Evolutionary conservation across 495 filamentous ascomycete species (phyloP), one percentile per base, ranked within the genome.

Genomic region (Talaromyces liani): DNA sequence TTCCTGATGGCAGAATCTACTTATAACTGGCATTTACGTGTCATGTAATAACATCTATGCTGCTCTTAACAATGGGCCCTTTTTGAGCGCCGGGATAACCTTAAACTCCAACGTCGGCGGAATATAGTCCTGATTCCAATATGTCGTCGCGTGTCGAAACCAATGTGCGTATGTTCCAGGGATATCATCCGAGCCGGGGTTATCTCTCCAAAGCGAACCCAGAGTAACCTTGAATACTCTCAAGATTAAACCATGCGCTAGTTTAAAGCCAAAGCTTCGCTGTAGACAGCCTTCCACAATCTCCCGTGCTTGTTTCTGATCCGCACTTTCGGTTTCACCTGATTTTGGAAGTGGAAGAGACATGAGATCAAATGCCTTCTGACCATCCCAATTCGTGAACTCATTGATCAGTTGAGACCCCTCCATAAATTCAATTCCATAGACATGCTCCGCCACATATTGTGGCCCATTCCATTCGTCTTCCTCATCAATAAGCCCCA

Each of bases 331-430:
- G 34, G 60, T 64, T 64, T 80, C 77, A 10, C 78, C 81, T 2
- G 60, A 64, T 63, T 67, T 67, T 6, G 82, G 82, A 41, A 84
- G 62, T 5, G 65, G 59, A 4, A 84, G 73, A 20, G 80, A 82
- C 75, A 85, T 74, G 16, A 84, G 67, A 4, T 80, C 71, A 65
- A 80, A 84, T 24, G 79, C 78, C 62, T 68, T 70, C 49, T 64
- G 65, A 12, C 83, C 81, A 64, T 82, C 71, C 79, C 81, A 84
- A 1, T 59, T 65, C 3, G 82, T 83, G 18, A 79, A 63, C 36
- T 80, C 73, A 62, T 85, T 83, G 60, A 82, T 79, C 6, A 81
- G 70, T 70, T 82, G 80, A 33, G 80, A 77, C 6, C 76, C 79
- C 4, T 69, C 74, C 74, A 80, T 82, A 63, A 72, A 82, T 9